These are phyloP conservation scores for Coemansia sp. DNA, from an alignment of 192 early-diverging fungal genomes.

Conservation along the genomic window DNA sequence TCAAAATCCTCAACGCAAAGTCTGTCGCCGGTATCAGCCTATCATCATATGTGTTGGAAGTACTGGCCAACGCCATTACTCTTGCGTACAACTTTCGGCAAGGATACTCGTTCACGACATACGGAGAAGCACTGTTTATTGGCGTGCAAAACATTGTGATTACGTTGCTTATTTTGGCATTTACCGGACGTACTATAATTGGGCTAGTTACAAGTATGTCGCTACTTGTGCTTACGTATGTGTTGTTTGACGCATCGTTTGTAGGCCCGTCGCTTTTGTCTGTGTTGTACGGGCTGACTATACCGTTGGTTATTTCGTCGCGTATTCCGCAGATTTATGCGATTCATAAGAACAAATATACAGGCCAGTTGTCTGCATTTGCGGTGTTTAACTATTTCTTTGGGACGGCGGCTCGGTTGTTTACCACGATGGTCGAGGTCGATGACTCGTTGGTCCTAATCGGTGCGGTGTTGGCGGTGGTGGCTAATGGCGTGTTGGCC, in stretches of 20 bases:
- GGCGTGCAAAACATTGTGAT: conserved; percentile 81
- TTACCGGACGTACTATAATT: conserved; percentile 49
- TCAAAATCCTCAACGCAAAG: conserved; percentile 73
- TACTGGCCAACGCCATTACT: conserved; percentile 69
- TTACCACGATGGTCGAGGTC: conserved; percentile 90
- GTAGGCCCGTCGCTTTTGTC: conserved; percentile 55
- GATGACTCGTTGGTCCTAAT: conserved; percentile 76
- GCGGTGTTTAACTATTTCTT: conserved; percentile 86
- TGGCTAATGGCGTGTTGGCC: conserved; percentile 75
- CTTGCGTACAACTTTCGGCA: conserved; percentile 85
- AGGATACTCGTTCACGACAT: conserved; percentile 85
- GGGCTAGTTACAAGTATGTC: conserved; percentile 27
- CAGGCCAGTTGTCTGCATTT: conserved; percentile 89
- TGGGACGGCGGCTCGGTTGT: conserved; percentile 82
- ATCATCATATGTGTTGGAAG: conserved; percentile 76
- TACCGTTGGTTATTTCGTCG: conserved; percentile 74
- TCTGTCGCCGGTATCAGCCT: conserved; percentile 82
- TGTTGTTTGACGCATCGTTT: conserved; percentile 54
- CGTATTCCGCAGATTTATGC: conserved; percentile 88
- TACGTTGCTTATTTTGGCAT: conserved; percentile 62
- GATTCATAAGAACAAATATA: conserved; percentile 78
- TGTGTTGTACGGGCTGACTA: conserved; percentile 69
- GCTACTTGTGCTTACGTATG: conserved; percentile 51
- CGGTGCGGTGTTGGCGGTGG: conserved; percentile 64
- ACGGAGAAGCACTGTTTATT: conserved; percentile 82